Evolutionary conservation across 2,329 filamentous ascomycete species (phyloP), one percentile per base, ranked within the genome.

Genomic region (Fusarium redolens): DNA sequence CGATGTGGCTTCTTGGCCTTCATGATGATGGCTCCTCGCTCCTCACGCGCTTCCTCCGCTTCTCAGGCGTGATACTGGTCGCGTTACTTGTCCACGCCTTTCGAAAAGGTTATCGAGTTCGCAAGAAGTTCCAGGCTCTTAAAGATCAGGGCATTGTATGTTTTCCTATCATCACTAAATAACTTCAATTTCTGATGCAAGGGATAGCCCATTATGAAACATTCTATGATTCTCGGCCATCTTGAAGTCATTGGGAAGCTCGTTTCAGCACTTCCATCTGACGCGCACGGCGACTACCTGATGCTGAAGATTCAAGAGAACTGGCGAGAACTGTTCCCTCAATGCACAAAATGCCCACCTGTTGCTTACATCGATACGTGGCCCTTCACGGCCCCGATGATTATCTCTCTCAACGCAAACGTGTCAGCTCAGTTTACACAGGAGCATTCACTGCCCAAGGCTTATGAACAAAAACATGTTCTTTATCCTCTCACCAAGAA

Each of bases 401-500:
- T 74, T 5, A 58, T 78, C 35, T 68, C 69, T 20, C 54, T 78
- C 28, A 68, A 74, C 55, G 55, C 71, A 4, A 61, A 72, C n/a
- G 48, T 76, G 6, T 73, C 72, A 2, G 59, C 61, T 13, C 76
- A 77, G 54, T 74, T 75, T 56, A 76, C 65, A 20, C 72, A 71
- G 28, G 70, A 78, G 5, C 33, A 74, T 14, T 69, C 69, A 11
- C 33, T 75, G 10, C 67, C 61, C n/a, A 78, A 78, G 18, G 65
- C 77, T 33, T 63, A 79, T 28, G 78, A 79, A 57, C 76, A 81
- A 44, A 82, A 68, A 47, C 54, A 64, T 5, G 56, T 74, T 28
- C 44, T 79, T 12, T 57, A 60, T 13, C 82, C 81, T 4, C 61
- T 83, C 12, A 82, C 81, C 4, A 71, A 74, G 30, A 77, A 75